Conservation (phyloP, 1,284 basidiomycete species). For the Sparassis latifolia region DNA sequence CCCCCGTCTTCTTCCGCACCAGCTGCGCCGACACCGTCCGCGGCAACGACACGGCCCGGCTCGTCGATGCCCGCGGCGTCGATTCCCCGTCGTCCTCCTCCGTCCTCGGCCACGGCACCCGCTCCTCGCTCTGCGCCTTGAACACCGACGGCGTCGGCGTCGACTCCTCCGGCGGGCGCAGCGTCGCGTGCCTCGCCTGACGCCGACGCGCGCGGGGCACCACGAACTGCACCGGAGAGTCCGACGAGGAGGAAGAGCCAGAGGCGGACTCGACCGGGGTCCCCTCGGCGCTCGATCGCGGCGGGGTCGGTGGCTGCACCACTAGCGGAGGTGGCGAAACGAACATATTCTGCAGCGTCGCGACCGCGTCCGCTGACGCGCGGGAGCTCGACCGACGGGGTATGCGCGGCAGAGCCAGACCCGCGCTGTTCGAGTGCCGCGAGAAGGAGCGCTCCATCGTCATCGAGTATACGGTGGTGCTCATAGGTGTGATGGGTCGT, state of each 20-base stretch:
- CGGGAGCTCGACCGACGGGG: conserved; percentile 33
- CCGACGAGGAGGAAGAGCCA: conserved; percentile 26
- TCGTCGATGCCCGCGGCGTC: conserved; percentile 10
- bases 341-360: conserved; percentile 14
- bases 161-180: conserved; percentile 34
- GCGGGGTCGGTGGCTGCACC: conserved; percentile 27
- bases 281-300: conserved; percentile 12
- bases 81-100: conserved; percentile 8
- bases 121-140: conserved; percentile 13
- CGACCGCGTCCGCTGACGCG: background rate
- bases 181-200: conserved; percentile 23
- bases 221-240: conserved; percentile 19
- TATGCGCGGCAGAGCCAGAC: conserved; percentile 47
- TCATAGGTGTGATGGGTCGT: conserved; percentile 8
- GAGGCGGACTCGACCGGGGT: background rate
- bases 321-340: conserved; percentile 14
- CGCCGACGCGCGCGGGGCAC: conserved; percentile 23
- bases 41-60: conserved; percentile 1
- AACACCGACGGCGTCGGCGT: conserved; percentile 35
- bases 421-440: conserved; percentile 45
- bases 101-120: conserved; percentile 14
- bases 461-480: conserved; percentile 12
- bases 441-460: conserved; percentile 19
- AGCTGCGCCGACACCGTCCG: conserved; percentile 7
- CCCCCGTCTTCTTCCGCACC: conserved; percentile 83